Conservation (phyloP, 768 basidiomycete genomes). For the Mycena polygramma region DNA sequence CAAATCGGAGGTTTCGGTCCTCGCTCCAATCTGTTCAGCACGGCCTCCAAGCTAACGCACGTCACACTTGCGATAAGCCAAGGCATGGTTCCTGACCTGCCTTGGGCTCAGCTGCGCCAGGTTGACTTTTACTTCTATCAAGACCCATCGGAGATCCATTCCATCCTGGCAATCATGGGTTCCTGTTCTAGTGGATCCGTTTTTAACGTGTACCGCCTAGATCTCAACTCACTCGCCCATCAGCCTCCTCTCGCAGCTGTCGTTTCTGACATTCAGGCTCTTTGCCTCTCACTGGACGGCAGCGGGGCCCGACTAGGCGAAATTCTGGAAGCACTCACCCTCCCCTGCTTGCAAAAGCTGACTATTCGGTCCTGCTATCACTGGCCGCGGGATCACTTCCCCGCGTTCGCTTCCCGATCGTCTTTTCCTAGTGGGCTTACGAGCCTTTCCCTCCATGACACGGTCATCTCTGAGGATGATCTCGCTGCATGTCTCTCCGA, state of each 20-base stretch:
- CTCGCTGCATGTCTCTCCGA: not conserved
- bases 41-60: not conserved
- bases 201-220: too few species aligned
- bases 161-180: too few species aligned
- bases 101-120: too few species aligned
- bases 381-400: not conserved
- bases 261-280: too few species aligned
- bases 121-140: too few species aligned
- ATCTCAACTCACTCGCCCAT: too few species aligned
- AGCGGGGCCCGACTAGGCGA: not conserved
- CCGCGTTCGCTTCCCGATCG: not conserved
- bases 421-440: not conserved
- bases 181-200: too few species aligned
- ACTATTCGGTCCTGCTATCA: not conserved
- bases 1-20: not conserved
- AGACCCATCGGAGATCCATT: too few species aligned
- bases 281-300: too few species aligned
- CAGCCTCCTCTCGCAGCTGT: too few species aligned
- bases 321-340: not conserved
- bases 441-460: not conserved
- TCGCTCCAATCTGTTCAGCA: not conserved
- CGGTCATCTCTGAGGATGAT: not conserved
- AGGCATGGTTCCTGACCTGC: too few species aligned
- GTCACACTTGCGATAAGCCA: too few species aligned
- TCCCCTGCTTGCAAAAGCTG: not conserved